Evolutionary conservation across 495 filamentous ascomycete genomes (phyloP).

Genomic region (Aspergillus heteromorphus): DNA sequence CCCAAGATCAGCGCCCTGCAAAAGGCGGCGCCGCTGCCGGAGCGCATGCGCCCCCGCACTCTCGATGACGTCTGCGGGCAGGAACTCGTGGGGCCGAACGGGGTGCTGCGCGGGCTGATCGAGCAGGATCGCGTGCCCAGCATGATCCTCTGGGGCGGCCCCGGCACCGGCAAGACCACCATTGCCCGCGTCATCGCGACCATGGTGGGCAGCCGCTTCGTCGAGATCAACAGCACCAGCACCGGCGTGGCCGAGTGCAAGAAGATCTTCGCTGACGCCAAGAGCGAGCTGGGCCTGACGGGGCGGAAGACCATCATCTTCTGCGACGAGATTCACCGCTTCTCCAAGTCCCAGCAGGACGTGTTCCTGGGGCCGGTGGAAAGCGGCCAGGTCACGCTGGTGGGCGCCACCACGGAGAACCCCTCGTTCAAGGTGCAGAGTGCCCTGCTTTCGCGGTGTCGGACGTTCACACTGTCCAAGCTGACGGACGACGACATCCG

Average conservation of each 20-base stretch:
- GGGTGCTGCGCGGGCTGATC: constrained; percentile 84
- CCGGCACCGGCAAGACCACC: constrained; percentile 94
- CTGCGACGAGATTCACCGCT: constrained; percentile 95
- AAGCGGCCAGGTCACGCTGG: constrained; percentile 81
- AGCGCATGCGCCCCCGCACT: constrained; percentile 82
- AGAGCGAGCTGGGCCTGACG: constrained; percentile 72
- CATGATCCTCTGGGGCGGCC: constrained; percentile 91
- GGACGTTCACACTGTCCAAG: constrained; percentile 79
- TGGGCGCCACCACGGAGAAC: constrained; percentile 96
- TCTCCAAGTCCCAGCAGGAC: constrained; percentile 91
- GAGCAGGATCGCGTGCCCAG: constrained; percentile 82
- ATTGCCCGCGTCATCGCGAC: constrained; percentile 92
- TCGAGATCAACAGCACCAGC: constrained; percentile 94
- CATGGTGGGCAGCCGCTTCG: constrained; percentile 73
- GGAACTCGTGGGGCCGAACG: constrained; percentile 78
- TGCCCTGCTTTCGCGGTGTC: constrained; percentile 81
- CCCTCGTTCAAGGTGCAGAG: constrained; percentile 91
- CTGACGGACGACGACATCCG: constrained; percentile 66
- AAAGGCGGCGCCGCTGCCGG: constrained; percentile 77
- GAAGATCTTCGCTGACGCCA: constrained; percentile 84
- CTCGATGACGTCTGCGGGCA: constrained; percentile 89
- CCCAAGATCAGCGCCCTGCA: constrained; percentile 57
- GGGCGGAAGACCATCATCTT: constrained; percentile 94
- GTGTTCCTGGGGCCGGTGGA: constrained; percentile 93
- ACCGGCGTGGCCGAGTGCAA: constrained; percentile 90